phyloP scores from a whole-genome alignment of 352 stramenopile species.

The Elongisporangium prolatum region DNA sequence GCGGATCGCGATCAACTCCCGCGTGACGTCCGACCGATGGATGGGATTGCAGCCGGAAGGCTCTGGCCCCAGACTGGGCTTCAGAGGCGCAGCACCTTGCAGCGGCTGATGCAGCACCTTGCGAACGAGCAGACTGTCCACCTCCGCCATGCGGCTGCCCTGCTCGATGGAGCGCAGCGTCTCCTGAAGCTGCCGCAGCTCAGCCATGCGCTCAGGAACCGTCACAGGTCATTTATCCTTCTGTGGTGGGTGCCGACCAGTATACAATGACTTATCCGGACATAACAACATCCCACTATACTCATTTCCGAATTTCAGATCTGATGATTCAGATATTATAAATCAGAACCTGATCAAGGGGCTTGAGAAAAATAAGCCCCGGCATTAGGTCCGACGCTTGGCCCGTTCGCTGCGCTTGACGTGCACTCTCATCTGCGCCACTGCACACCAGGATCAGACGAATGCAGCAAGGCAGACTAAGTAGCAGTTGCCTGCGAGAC shows the following conservation, averaged over 20 bases:
- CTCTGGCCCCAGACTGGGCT: not conserved
- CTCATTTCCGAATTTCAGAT: not conserved
- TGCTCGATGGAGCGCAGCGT: constrained; percentile 53
- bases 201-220: constrained; percentile 8
- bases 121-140: constrained; percentile 47
- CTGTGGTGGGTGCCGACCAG: not conserved
- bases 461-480: constrained; percentile 26
- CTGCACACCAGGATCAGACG: constrained; percentile 37
- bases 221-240: not conserved
- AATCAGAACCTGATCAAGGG: no score
- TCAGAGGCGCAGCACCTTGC: not conserved
- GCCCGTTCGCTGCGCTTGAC: constrained; percentile 23
- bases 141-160: constrained; percentile 33
- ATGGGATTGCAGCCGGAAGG: not conserved
- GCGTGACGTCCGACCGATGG: not conserved
- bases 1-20: constrained; percentile 8
- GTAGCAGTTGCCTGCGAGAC: constrained; percentile 28
- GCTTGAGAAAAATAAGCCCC: no score
- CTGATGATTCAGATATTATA: not conserved
- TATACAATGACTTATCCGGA: not conserved
- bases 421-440: constrained; percentile 51
- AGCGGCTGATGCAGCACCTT: constrained; percentile 34
- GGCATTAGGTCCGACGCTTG: not conserved
- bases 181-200: constrained; percentile 36
- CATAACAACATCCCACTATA: not conserved